Evolutionary conservation across 306 rosid species (phyloP), one percentile per base, ranked within the genome.

Genomic region (Dryas octopetala): DNA sequence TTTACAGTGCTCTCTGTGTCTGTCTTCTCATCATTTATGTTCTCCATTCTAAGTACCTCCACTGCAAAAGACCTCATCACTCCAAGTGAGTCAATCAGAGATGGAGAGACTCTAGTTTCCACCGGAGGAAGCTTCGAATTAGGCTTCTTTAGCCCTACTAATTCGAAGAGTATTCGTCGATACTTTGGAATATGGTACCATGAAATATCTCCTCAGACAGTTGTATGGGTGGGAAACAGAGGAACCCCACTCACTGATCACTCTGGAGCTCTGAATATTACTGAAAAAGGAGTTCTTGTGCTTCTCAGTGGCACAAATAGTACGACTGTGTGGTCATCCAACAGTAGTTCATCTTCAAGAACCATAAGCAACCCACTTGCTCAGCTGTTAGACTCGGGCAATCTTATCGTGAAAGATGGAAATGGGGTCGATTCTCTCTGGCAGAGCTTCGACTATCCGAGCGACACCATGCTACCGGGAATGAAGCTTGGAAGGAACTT

Each of bases 391-490:
- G 75, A 80, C 43, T 76, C 86, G 4, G 92, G 92, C 38, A 90
- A 90, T 64, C 78, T 90, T 5, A 82, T 90, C 26, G 84, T 70
- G 48, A 60, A 58, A 28, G 88, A 79, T 53, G 65, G 59, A 13
- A 46, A 68, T 6, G 83, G 12, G 81, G 52, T 26, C 43, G 7
- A 83, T 64, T 3, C 19, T 64, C 69, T 78, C 66, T 88, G 91
- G 96, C 88, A 90, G 57, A 86, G 88, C 82, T 88, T 84, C 61
- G 91, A 86, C 52, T 80, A 88, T 26, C 93, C 89, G n/a, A 47
- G 74, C 62, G 90, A 88, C 51, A 83, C 91, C 23, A 41, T 88
- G 7, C 45, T 88, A n/a, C 89, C 89, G 3, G 86, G 81, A 32
- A 86, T 86, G 92, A 90, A 90, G 68, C 9, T 86, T 3, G 92